Conservation (phyloP, 2,329 filamentous ascomycete genomes). For the Colletotrichum sp. region DNA sequence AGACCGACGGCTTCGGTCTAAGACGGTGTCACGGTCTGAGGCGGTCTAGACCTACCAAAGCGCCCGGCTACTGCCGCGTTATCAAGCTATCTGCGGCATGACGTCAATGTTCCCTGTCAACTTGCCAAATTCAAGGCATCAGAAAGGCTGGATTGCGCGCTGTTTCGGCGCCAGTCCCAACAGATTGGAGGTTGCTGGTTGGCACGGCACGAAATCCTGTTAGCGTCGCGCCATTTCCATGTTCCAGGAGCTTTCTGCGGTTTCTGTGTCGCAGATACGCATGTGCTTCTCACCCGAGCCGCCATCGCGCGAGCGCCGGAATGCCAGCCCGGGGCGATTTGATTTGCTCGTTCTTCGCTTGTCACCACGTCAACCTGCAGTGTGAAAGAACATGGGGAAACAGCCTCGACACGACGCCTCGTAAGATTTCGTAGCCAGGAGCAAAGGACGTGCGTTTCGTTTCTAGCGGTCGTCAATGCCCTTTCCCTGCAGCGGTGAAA, state of each 20-base stretch:
- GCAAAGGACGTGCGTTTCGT: neutral
- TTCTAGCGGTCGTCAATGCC: neutral
- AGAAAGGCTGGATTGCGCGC: neutral
- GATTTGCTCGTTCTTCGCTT: neutral
- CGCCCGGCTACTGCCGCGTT: neutral
- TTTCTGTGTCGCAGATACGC: neutral
- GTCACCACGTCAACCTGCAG: constrained; percentile 11
- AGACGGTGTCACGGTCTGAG: neutral
- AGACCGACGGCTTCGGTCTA: neutral
- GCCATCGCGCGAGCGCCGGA: neutral
- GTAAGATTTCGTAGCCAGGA: neutral
- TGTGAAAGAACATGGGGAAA: neutral
- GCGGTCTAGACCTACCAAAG: neutral
- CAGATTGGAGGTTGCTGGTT: neutral
- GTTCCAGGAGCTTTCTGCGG: neutral
- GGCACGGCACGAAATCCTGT: neutral
- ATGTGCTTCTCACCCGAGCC: neutral
- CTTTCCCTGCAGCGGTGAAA: neutral
- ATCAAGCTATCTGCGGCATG: constrained; percentile 10
- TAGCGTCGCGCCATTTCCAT: constrained; percentile 6
- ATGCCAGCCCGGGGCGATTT: neutral
- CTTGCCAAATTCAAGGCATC: neutral
- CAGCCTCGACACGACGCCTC: neutral
- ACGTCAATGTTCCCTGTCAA: constrained; percentile 13
- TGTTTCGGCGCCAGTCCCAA: neutral